Evolutionary conservation across 257 asterid species (phyloP).

Genomic region (Solanum pinnatisectum): DNA sequence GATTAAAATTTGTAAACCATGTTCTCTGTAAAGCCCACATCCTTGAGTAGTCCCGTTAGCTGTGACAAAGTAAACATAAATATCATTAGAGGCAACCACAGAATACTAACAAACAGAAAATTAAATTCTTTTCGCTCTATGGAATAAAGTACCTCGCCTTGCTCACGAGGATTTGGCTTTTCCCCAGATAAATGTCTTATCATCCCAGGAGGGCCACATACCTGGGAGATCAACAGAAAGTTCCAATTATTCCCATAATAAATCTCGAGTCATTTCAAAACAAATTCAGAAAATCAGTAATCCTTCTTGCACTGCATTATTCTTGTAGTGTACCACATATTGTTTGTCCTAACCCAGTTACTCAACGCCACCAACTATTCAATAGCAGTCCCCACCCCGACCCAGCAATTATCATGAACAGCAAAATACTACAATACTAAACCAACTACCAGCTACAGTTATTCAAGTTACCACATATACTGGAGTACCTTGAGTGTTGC

Average conservation of each 20-base stretch:
- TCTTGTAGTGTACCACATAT: neutral
- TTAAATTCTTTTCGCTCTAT: neutral
- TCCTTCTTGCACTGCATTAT: neutral
- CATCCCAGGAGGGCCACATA: constrained; percentile 98
- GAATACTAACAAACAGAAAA: neutral
- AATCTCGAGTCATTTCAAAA: neutral
- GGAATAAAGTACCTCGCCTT: constrained; percentile 72
- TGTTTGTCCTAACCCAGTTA: neutral
- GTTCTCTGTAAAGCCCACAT: constrained; percentile 58
- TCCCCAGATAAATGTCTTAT: constrained; percentile 83
- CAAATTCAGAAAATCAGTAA: neutral
- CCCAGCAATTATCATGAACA: neutral
- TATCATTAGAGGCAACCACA: neutral
- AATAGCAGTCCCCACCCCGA: neutral
- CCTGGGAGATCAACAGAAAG: constrained; percentile 37
- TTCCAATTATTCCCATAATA: neutral
- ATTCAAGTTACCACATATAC: neutral
- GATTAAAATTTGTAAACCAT: constrained; percentile 81
- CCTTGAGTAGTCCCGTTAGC: constrained; percentile 78
- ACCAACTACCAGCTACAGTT: neutral
- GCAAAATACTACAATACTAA: neutral
- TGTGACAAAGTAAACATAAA: constrained; percentile 18
- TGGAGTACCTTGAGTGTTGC: neutral
- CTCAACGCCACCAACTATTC: neutral
- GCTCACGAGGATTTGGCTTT: constrained; percentile 68